Conservation (phyloP, 371 early-diverging fungal genomes). For the Syncephalastrum contaminatum region DNA sequence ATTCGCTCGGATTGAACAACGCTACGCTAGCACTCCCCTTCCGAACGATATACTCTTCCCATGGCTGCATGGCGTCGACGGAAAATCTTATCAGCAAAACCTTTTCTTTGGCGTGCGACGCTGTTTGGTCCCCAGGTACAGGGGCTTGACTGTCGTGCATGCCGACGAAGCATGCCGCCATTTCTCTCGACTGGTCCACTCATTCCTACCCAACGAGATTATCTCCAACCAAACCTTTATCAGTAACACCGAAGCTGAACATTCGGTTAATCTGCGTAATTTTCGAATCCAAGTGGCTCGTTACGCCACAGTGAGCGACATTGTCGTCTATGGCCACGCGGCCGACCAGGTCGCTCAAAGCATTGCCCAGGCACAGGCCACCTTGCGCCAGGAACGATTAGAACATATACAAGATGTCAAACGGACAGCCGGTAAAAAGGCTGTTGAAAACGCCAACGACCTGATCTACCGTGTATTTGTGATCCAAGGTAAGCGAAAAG, state of each 20-base stretch:
- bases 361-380: conserved; percentile 45
- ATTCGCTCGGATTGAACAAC: conserved; percentile 11
- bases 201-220: conserved; percentile 22
- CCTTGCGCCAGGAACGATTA: conserved; percentile 21
- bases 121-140: conserved; percentile 38
- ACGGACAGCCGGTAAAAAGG: conserved; percentile 21
- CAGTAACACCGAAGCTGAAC: conserved; percentile 20
- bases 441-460: conserved; percentile 22
- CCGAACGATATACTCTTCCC: conserved; percentile 63
- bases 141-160: conserved; percentile 44
- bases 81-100: conserved; percentile 49
- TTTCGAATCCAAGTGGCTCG: conserved; percentile 59
- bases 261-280: conserved; percentile 58
- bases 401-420: conserved; percentile 10
- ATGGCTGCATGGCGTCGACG: conserved; percentile 69
- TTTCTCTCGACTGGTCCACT: conserved; percentile 20
- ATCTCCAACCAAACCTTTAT: conserved; percentile 20
- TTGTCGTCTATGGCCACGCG: conserved; percentile 47
- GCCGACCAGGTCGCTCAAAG: conserved; percentile 41
- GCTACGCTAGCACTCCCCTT: conserved; percentile 41
- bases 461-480: conserved; percentile 49
- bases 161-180: conserved; percentile 23
- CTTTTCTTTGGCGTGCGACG: conserved; percentile 58
- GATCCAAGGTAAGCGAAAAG: conserved; percentile 36
- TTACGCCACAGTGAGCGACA: conserved; percentile 57